Percentiles rank a stretch among this genome's conserved stretches.
phyloP scores from a whole-genome alignment of 306 rosid genomes.

The Sindora glabra region DNA sequence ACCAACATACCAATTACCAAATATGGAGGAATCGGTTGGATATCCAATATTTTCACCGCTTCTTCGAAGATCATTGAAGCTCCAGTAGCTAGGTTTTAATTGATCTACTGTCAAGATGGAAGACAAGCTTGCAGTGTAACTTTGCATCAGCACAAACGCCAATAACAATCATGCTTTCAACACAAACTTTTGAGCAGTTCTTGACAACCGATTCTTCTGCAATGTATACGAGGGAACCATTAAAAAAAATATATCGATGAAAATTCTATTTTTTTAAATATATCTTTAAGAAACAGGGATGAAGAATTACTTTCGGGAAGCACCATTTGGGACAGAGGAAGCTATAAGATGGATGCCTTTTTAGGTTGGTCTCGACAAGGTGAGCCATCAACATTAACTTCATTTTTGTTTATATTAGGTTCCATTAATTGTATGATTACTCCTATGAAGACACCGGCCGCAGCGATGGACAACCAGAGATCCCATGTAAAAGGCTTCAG shows the following conservation, averaged over 20 bases:
- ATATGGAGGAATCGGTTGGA: slow-evolving; percentile 16
- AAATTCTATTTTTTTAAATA: too few relatives aligned
- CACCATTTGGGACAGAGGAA: slow-evolving; percentile 25
- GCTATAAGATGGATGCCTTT: slow-evolving; percentile 6
- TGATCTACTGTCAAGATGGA: slow-evolving; percentile 21
- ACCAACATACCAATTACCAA: slow-evolving; percentile 3
- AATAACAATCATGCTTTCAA: slow-evolving; percentile 30
- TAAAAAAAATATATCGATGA: too few relatives aligned
- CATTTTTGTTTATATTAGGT: background rate
- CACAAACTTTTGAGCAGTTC: slow-evolving; percentile 32
- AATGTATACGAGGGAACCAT: too few relatives aligned
- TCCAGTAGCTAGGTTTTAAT: slow-evolving; percentile 9
- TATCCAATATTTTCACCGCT: slow-evolving; percentile 19
- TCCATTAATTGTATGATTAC: slow-evolving; percentile 19
- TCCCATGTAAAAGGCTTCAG: slow-evolving; percentile 26
- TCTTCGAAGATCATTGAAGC: background rate
- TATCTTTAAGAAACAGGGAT: too few relatives aligned
- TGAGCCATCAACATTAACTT: background rate
- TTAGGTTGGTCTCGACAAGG: background rate
- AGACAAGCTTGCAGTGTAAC: too few relatives aligned
- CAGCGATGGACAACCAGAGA: slow-evolving; percentile 20
- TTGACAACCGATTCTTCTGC: slow-evolving; percentile 19
- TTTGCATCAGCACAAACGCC: slow-evolving; percentile 24
- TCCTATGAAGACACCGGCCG: slow-evolving; percentile 8
- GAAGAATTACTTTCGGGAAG: slow-evolving; percentile 29